Percentiles rank a stretch among this genome's conserved stretches.
Evolutionary conservation across 352 stramenopile genomes (phyloP).

Genomic region (Globisporangium lucens): DNA sequence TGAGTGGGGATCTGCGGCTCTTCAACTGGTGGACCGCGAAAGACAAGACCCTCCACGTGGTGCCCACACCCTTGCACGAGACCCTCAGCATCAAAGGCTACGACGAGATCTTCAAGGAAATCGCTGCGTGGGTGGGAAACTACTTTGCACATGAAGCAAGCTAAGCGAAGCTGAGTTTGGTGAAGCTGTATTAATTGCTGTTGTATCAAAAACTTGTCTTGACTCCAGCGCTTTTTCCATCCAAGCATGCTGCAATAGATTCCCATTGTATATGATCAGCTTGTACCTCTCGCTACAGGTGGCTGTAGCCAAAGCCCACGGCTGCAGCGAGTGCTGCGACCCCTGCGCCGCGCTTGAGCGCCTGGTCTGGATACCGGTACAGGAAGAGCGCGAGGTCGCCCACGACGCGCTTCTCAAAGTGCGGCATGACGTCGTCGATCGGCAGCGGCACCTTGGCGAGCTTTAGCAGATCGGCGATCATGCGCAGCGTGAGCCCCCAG

Average conservation of each 20-base stretch:
- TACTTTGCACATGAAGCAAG: not conserved
- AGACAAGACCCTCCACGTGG: constrained; percentile 47
- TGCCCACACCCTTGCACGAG: constrained; percentile 35
- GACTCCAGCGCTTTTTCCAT: not conserved
- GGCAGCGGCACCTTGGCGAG: constrained; percentile 39
- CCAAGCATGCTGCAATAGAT: not conserved
- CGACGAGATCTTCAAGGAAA: constrained; percentile 26
- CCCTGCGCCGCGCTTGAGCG: constrained; percentile 38
- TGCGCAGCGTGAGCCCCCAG: constrained; percentile 80
- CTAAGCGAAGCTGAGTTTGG: not conserved
- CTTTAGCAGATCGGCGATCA: constrained; percentile 52
- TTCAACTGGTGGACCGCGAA: constrained; percentile 26
- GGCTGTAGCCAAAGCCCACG: constrained; percentile 33
- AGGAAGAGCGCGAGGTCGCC: constrained; percentile 51
- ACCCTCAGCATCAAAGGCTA: constrained; percentile 35
- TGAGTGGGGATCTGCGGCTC: constrained; percentile 32
- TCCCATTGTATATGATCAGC: not conserved
- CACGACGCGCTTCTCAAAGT: constrained; percentile 52
- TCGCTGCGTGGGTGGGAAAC: constrained; percentile 34
- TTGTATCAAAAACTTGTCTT: not conserved
- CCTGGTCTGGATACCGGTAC: constrained; percentile 48
- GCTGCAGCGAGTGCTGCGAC: constrained; percentile 44
- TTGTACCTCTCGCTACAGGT: constrained; percentile 18
- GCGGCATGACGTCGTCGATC: constrained; percentile 46
- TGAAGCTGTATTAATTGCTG: not conserved